Conservation (phyloP, 768 basidiomycete species). For the Leccinum barrowsii region DNA sequence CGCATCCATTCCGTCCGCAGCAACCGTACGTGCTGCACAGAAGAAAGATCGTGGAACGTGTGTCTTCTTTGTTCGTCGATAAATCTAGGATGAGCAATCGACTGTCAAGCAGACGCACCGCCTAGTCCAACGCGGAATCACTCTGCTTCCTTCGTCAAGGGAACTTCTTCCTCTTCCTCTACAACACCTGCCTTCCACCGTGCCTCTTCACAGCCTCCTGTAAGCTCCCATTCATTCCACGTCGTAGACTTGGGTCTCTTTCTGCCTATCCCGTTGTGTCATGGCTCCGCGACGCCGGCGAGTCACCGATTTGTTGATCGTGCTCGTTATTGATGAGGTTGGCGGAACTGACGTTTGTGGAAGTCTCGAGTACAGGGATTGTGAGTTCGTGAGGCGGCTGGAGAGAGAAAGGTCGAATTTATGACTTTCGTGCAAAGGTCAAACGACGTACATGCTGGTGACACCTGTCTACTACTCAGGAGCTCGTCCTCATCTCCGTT, state of each 20-base stretch:
- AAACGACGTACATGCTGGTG: constrained; percentile 55
- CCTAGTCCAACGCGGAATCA: constrained; percentile 26
- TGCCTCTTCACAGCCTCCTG: constrained; percentile 11
- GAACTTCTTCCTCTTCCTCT: constrained; percentile 8
- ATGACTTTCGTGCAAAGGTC: background rate
- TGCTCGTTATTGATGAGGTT: constrained; percentile 18
- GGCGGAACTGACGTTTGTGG: constrained; percentile 27
- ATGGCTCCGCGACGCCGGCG: background rate
- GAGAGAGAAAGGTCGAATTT: background rate
- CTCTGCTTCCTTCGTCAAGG: constrained; percentile 6
- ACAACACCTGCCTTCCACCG: constrained; percentile 20
- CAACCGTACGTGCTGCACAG: constrained; percentile 45
- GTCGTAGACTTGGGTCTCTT: constrained; percentile 42
- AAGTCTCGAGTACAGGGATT: constrained; percentile 27
- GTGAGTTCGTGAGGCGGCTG: constrained; percentile 24
- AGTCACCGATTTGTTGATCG: constrained; percentile 12
- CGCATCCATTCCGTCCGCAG: constrained; percentile 64
- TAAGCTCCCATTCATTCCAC: constrained; percentile 41
- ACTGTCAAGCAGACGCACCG: constrained; percentile 10
- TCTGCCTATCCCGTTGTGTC: background rate
- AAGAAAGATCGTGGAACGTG: constrained; percentile 61
- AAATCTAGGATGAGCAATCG: background rate
- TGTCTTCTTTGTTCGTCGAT: constrained; percentile 43
- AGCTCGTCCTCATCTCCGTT: constrained; percentile 58
- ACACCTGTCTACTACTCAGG: constrained; percentile 74